Percentiles rank a stretch among this genome's conserved stretches.
phyloP scores from a whole-genome alignment of 169 alveolate genomes.

The Eimeria zaria region DNA sequence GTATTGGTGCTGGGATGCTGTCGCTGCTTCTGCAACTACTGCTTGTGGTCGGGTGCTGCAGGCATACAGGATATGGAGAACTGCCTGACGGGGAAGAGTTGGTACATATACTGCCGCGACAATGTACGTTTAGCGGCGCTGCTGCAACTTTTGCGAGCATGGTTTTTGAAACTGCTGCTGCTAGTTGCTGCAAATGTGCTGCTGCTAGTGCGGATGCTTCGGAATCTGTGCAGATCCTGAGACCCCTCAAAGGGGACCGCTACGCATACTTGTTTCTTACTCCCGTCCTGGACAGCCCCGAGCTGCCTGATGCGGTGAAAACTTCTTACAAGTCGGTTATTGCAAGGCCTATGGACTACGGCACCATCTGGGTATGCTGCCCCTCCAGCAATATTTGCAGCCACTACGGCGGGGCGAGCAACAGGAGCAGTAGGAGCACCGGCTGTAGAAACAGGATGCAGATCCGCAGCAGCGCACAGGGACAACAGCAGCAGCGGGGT shows the following conservation, averaged over 20 bases:
- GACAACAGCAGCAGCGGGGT: not conserved
- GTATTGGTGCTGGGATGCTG: not conserved
- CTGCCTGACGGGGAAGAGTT: slow-evolving; percentile 71
- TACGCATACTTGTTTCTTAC: slow-evolving; percentile 76
- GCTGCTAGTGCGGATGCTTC: slow-evolving; percentile 63
- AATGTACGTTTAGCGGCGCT: slow-evolving; percentile 28
- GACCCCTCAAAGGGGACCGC: slow-evolving; percentile 83
- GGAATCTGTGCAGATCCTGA: slow-evolving; percentile 53
- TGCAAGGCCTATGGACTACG: slow-evolving; percentile 82
- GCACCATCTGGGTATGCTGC: slow-evolving; percentile 80
- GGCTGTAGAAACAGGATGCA: not conserved
- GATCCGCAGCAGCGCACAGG: not conserved
- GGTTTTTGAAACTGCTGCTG: slow-evolving; percentile 3
- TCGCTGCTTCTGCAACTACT: slow-evolving; percentile 10
- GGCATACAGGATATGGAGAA: slow-evolving; percentile 40
- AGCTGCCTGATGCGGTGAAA: slow-evolving; percentile 83
- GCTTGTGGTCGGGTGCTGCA: slow-evolving; percentile 25
- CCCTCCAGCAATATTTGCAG: not conserved
- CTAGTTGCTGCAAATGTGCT: not conserved
- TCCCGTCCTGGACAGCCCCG: slow-evolving; percentile 77
- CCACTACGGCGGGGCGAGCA: not conserved
- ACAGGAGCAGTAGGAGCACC: not conserved
- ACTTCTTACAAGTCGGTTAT: slow-evolving; percentile 59
- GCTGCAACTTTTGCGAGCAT: not conserved
- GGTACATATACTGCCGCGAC: slow-evolving; percentile 74